A percentile compares a stretch with the other conserved stretches of the same genome.
Evolutionary conservation across 1,284 basidiomycete genomes (phyloP).

Genomic region (Moesziomyces sp.): DNA sequence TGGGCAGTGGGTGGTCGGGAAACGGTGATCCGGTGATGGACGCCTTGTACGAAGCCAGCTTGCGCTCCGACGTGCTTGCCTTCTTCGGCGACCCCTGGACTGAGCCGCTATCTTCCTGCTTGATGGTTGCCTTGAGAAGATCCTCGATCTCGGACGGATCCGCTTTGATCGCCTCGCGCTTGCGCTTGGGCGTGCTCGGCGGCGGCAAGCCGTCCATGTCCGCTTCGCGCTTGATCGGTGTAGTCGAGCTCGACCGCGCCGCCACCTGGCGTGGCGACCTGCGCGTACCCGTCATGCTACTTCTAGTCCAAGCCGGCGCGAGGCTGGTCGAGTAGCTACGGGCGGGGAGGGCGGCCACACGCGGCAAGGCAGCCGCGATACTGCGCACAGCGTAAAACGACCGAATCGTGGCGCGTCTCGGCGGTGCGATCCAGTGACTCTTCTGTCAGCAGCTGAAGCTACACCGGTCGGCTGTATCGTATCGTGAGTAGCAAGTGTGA

Average conservation of each 20-base stretch:
- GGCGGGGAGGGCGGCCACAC: background rate
- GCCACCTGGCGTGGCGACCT: constrained; percentile 11
- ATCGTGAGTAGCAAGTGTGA: too few relatives aligned
- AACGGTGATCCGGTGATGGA: constrained; percentile 50
- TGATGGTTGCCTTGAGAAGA: constrained; percentile 5
- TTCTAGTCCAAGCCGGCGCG: background rate
- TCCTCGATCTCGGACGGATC: constrained; percentile 15
- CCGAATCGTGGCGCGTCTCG: background rate
- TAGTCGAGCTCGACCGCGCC: background rate
- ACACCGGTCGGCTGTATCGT: too few relatives aligned
- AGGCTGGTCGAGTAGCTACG: too few relatives aligned
- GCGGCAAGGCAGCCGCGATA: background rate
- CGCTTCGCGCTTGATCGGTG: constrained; percentile 10
- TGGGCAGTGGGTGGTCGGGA: constrained; percentile 51
- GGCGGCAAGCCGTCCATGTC: constrained; percentile 13
- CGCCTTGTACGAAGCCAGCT: constrained; percentile 44
- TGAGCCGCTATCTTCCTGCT: background rate
- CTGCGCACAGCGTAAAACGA: background rate
- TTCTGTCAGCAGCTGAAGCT: too few relatives aligned
- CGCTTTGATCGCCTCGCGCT: constrained; percentile 8
- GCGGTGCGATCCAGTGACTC: too few relatives aligned
- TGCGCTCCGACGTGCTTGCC: constrained; percentile 40
- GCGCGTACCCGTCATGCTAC: constrained; percentile 1
- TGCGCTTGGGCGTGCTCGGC: constrained; percentile 19
- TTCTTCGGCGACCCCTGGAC: constrained; percentile 19